A percentile compares a stretch with the other conserved stretches of the same genome.
Evolutionary conservation across 225 moss, liverwort and hornwort genomes (phyloP).

Genomic region (Physcomitrium patens): DNA sequence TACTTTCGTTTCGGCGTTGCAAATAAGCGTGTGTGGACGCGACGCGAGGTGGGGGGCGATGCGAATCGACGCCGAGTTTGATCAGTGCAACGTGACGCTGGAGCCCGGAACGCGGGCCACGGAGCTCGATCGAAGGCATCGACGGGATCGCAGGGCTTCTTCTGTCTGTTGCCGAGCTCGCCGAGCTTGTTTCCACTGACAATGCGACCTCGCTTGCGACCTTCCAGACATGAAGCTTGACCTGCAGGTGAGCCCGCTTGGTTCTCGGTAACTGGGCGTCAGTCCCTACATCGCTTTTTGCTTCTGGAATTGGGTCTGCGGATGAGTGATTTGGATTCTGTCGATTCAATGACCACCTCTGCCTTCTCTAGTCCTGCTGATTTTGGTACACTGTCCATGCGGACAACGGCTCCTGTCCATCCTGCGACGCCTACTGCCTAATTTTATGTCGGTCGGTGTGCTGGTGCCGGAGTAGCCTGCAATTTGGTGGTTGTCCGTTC

Average conservation of each 20-base stretch:
- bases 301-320: background rate
- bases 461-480: background rate
- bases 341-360: background rate
- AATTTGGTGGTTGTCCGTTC: background rate
- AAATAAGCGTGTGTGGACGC: too few relatives aligned
- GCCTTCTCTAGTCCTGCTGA: background rate
- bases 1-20: too few relatives aligned
- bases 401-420: too few relatives aligned
- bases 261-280: conserved; percentile 17
- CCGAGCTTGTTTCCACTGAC: background rate
- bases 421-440: background rate
- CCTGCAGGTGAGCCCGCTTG: conserved; percentile 26
- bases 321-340: background rate
- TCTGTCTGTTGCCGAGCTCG: background rate
- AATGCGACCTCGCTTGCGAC: background rate
- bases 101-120: background rate
- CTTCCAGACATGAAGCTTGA: background rate
- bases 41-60: too few relatives aligned
- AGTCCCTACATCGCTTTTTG: background rate
- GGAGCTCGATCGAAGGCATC: background rate
- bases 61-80: background rate
- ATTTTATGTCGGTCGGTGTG: background rate
- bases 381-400: too few relatives aligned
- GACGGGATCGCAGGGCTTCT: too few relatives aligned
- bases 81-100: background rate